Conservation (phyloP, 164 flowering plant species). For the Vitis rupestris region DNA sequence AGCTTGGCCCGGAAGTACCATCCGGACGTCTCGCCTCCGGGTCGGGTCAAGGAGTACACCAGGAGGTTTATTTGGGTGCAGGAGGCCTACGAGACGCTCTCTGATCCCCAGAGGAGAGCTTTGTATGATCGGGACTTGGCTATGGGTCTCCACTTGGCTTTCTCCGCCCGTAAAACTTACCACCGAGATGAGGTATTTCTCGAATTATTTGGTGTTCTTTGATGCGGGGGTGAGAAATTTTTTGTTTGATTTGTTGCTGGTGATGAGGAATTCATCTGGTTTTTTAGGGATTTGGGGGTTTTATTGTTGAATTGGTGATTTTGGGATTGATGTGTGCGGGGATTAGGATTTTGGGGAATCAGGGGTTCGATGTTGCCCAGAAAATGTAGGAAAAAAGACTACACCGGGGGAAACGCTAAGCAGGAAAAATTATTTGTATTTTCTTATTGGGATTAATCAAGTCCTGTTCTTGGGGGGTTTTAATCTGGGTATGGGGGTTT, state of each 20-base stretch:
- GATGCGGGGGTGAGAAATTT: background rate
- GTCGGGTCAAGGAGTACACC: conserved; percentile 68
- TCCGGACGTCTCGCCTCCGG: conserved; percentile 96
- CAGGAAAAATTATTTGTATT: too few species aligned
- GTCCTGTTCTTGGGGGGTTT: too few species aligned
- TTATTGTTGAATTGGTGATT: background rate
- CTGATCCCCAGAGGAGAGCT: conserved; percentile 71
- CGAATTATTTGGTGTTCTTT: background rate
- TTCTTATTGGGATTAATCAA: too few species aligned
- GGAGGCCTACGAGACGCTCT: conserved; percentile 90
- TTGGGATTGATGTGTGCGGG: background rate
- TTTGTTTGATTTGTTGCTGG: background rate
- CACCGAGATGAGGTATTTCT: conserved; percentile 43
- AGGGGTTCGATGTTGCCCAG: too few species aligned
- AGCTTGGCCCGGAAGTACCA: conserved; percentile 81
- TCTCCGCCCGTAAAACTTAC: conserved; percentile 52
- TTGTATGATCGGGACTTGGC: conserved; percentile 73
- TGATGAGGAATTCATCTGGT: too few species aligned
- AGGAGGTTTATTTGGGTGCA: conserved; percentile 74
- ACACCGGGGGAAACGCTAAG: too few species aligned
- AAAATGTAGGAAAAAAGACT: too few species aligned
- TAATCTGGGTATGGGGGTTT: too few species aligned
- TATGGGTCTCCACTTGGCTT: conserved; percentile 61
- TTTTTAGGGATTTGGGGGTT: background rate
- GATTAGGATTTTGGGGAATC: too few species aligned